Conservation (phyloP, 805 yeast species). For the Cyberlindnera petersonii region DNA sequence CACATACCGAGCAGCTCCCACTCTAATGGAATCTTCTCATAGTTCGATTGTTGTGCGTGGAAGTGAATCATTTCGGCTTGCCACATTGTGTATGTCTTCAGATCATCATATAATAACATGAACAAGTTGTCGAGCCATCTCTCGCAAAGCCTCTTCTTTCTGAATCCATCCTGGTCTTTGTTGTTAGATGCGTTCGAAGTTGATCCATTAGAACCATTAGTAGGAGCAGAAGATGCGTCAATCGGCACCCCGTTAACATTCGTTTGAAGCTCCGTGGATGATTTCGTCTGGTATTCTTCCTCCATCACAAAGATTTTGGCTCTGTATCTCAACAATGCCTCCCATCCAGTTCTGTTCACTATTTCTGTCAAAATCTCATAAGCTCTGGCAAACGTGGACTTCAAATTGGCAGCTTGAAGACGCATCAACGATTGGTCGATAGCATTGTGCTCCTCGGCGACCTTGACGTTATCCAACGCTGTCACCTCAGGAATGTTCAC, state of each 20-base stretch:
- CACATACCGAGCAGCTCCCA: conserved; percentile 91
- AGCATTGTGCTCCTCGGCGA: conserved; percentile 59
- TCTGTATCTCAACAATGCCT: conserved; percentile 52
- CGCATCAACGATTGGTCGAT: conserved; percentile 59
- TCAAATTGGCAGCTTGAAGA: conserved; percentile 67
- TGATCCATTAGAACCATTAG: conserved; percentile 4
- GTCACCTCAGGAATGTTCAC: conserved; percentile 68
- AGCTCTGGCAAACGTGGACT: conserved; percentile 51
- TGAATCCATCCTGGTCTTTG: conserved; percentile 55
- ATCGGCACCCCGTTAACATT: conserved; percentile 6
- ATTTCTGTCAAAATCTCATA: conserved; percentile 62
- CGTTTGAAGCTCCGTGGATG: conserved; percentile 11
- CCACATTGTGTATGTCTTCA: conserved; percentile 85
- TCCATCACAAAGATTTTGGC: conserved; percentile 67
- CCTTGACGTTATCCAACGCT: conserved; percentile 59
- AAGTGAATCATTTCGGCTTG: conserved; percentile 87
- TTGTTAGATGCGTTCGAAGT: too few species aligned
- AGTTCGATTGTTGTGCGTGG: conserved; percentile 80
- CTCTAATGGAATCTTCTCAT: conserved; percentile 74
- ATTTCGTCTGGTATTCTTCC: conserved; percentile 47
- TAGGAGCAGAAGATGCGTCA: neutral
- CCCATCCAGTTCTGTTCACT: conserved; percentile 73
- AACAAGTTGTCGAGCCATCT: conserved; percentile 71
- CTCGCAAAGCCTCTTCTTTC: conserved; percentile 63
- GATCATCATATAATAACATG: conserved; percentile 67